Percentiles rank a stretch among this genome's conserved stretches.
phyloP scores from a whole-genome alignment of 139 green algal genomes.

The Tetradesmus obliquus region DNA sequence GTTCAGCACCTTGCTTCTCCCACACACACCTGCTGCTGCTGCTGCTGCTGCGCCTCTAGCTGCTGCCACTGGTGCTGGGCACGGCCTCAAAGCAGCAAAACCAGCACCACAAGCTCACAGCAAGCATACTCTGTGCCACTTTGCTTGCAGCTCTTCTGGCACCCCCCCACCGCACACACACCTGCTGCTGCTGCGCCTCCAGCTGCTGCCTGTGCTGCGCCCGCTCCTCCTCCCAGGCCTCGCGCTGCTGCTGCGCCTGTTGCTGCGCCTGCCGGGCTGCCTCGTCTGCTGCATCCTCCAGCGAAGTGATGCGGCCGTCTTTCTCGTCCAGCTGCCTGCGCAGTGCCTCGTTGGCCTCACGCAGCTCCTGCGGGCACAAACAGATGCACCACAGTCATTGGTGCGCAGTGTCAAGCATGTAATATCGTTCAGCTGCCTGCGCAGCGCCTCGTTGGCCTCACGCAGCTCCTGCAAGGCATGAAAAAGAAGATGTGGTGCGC shows the following conservation, averaged over 20 bases:
- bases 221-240: not conserved
- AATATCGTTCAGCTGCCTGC: not conserved
- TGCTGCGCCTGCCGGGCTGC: not conserved
- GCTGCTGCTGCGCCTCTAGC: too few relatives aligned
- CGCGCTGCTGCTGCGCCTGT: not conserved
- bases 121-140: not conserved
- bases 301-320: not conserved
- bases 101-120: not conserved
- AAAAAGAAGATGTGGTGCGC: not conserved
- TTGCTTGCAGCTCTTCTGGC: too few relatives aligned
- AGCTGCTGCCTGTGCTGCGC: constrained; percentile 10
- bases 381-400: too few relatives aligned
- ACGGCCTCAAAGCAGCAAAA: not conserved
- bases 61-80: too few relatives aligned
- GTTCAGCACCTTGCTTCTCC: too few relatives aligned
- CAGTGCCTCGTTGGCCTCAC: not conserved
- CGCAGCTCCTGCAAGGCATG: not conserved
- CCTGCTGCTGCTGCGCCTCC: constrained; percentile 2
- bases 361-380: not conserved
- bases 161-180: not conserved
- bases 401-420: too few relatives aligned
- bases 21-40: too few relatives aligned
- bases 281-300: not conserved
- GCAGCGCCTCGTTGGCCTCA: not conserved
- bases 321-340: not conserved